Base-by-base conservation (phyloP, 75 land plant species). In the Cryptomeria japonica region DNA sequence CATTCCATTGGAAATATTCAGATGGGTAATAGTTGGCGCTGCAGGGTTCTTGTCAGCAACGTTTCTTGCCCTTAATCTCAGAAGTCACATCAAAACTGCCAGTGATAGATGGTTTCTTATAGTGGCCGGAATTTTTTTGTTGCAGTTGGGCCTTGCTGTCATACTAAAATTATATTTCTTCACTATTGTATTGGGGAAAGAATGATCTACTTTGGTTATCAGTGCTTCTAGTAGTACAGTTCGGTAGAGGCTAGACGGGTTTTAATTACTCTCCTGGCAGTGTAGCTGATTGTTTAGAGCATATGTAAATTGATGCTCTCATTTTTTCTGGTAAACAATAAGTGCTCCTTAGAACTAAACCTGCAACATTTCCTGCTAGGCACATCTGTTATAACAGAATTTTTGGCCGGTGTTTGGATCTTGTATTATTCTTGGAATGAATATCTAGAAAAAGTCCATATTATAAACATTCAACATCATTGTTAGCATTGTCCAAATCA, bases 1-100 rank as follows among this genome's bases (percentile, higher is more conserved):
- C 34, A 94, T 96, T 46, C 99, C 99, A 37, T 80, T 92, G 77
- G 99, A 98, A 87, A 95, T 95, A 31, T 97, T 98, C 90, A 94
- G 97, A 87, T 98, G 99, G 99, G 94, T 94, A 9, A 85, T 97
- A 84, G 99, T 95, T n/a, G 99, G 96, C 79, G 90, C 93, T 28
- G 97, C 99, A 49, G 99, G 96, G 61, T 91, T 97, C 77, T 91
- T 96, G 93, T 98, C 99, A n/a, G 99, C 99, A 89, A 90, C 93
- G 31, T 98, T 98, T 92, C 94, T 98, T 85, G 96, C 99, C 3
- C 89, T 97, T 75, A 98, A 98, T 84, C 95, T 98, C 79, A 92
- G 95, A 49, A 90, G 92, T 14, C 99, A 98, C 87, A 98, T 98
- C 51, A 91, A 84, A 85, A 95, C 98, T 47, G 99, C 98, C 25